These are phyloP conservation scores for Aspergillus ostianus DNA, from an alignment of 495 filamentous ascomycete genomes.

Conservation along the genomic window DNA sequence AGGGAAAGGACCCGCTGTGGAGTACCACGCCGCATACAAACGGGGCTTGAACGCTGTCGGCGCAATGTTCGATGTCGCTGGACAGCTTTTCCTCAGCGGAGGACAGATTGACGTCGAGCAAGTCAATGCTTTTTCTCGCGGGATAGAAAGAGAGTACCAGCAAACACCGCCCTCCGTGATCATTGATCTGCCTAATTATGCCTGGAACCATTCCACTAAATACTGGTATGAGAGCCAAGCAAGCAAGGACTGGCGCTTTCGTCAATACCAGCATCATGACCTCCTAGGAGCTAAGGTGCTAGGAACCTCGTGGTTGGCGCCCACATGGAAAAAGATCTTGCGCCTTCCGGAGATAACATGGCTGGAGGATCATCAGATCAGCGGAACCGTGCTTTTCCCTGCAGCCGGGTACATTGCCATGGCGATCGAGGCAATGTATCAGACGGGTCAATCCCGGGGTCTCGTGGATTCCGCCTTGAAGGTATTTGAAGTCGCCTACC, in stretches of 20 bases:
- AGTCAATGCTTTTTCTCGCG: neutral
- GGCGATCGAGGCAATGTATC: neutral
- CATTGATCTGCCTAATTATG: slow-evolving; percentile 19
- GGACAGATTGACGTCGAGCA: neutral
- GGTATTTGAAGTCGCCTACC: slow-evolving; percentile 1
- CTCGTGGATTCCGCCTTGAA: neutral
- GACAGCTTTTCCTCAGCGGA: neutral
- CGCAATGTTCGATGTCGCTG: neutral
- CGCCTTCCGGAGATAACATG: neutral
- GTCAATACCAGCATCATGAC: slow-evolving; percentile 41
- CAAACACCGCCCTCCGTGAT: neutral
- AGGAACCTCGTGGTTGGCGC: slow-evolving; percentile 33
- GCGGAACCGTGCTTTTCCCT: neutral
- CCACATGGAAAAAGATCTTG: slow-evolving; percentile 8
- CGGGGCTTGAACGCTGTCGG: neutral
- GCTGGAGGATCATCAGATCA: neutral
- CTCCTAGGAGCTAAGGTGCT: slow-evolving; percentile 39
- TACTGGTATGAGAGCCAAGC: slow-evolving; percentile 47
- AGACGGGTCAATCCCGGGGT: neutral
- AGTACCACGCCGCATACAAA: neutral
- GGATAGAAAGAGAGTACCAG: neutral
- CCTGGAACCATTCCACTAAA: slow-evolving; percentile 22
- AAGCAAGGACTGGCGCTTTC: slow-evolving; percentile 40
- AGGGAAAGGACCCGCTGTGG: neutral
- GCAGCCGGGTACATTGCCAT: neutral